These are phyloP conservation scores for Starmera stellimalicola DNA, from an alignment of 1,139 yeast genomes.

Conservation along the genomic window DNA sequence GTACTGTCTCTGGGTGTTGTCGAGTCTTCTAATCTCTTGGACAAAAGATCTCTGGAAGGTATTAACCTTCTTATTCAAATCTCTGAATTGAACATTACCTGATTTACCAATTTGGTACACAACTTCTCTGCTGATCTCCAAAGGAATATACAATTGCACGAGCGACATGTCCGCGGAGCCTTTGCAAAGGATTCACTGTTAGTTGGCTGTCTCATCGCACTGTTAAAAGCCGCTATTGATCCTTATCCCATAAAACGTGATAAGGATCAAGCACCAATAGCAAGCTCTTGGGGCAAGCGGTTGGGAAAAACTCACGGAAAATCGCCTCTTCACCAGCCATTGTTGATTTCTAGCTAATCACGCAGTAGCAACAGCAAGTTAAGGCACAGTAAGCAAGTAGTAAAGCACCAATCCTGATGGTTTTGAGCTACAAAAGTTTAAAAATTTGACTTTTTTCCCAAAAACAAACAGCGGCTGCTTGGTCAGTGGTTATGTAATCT, in stretches of 20 bases:
- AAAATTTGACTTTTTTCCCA: not conserved
- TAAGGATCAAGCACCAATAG: not conserved
- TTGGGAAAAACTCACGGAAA: constrained; percentile 39
- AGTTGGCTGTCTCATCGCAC: not conserved
- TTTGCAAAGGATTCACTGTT: too few relatives aligned
- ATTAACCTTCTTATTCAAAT: constrained; percentile 68
- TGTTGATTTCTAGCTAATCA: not conserved
- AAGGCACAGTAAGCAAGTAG: not conserved
- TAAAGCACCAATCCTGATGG: not conserved
- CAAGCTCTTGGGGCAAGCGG: too few relatives aligned
- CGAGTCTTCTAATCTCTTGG: constrained; percentile 63
- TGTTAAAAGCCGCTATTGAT: not conserved
- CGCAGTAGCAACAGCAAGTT: not conserved
- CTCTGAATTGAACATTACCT: constrained; percentile 85
- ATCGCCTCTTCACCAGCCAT: constrained; percentile 48
- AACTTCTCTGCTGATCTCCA: constrained; percentile 81
- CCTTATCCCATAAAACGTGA: constrained; percentile 1
- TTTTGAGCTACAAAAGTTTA: not conserved
- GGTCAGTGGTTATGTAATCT: too few relatives aligned
- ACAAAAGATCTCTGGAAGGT: constrained; percentile 86
- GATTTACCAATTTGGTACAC: constrained; percentile 73
- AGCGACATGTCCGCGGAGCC: constrained; percentile 93
- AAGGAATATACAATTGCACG: constrained; percentile 86
- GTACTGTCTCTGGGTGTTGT: constrained; percentile 53
- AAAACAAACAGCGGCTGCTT: too few relatives aligned